Conservation (phyloP, 2,329 filamentous ascomycete species). For the Fusarium poae region DNA sequence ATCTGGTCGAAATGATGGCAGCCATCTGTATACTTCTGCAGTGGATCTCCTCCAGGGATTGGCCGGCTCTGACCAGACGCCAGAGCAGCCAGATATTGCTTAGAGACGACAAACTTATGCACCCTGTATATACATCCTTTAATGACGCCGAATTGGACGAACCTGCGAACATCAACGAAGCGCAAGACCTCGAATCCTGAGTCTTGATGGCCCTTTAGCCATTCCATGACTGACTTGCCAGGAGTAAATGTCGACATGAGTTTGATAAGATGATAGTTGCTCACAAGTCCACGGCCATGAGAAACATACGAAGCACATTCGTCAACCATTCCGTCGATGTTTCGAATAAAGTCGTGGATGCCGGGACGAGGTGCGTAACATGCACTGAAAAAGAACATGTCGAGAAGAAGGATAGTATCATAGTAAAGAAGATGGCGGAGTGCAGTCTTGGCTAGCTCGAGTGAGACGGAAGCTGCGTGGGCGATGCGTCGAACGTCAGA, state of each 20-base stretch:
- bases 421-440: slow-evolving; percentile 94
- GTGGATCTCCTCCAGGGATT: slow-evolving; percentile 59
- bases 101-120: slow-evolving; percentile 87
- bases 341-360: slow-evolving; percentile 82
- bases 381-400: slow-evolving; percentile 93
- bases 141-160: slow-evolving; percentile 96
- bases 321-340: slow-evolving; percentile 79
- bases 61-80: slow-evolving; percentile 66
- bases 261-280: slow-evolving; percentile 77
- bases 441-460: slow-evolving; percentile 86
- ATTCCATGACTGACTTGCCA: slow-evolving; percentile 86
- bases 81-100: slow-evolving; percentile 69
- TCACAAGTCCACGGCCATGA: slow-evolving; percentile 58
- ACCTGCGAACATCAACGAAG: slow-evolving; percentile 86
- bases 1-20: slow-evolving; percentile 85
- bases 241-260: slow-evolving; percentile 89
- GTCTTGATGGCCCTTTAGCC: slow-evolving; percentile 81
- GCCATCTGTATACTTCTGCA: slow-evolving; percentile 80
- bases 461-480: slow-evolving; percentile 84
- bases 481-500: slow-evolving; percentile 91
- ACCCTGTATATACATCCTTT: slow-evolving; percentile 94
- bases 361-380: slow-evolving; percentile 87
- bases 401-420: slow-evolving; percentile 87
- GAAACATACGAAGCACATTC: slow-evolving; percentile 91
- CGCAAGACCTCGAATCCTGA: slow-evolving; percentile 74